Evolutionary conservation across 73 alveolate species (phyloP).

Genomic region (Blepharisma japonicum): DNA sequence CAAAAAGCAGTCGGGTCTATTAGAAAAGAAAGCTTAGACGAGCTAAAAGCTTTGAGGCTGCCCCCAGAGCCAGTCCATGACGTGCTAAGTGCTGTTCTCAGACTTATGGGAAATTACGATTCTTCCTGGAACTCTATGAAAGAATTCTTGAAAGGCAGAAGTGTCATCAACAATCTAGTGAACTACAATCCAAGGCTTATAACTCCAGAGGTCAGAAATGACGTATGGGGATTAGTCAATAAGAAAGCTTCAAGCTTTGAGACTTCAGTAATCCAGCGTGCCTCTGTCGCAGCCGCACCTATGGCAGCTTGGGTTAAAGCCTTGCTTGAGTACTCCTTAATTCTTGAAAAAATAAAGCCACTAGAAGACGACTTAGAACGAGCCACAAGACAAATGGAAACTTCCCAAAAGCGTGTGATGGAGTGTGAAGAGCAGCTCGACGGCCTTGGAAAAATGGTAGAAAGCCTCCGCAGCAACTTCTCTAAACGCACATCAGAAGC

Average conservation of each 20-base stretch:
- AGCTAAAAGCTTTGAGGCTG: conserved; percentile 82
- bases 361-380: conserved; percentile 86
- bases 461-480: conserved; percentile 78
- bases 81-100: conserved; percentile 90
- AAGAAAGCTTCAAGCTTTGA: conserved; percentile 77
- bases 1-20: conserved; percentile 85
- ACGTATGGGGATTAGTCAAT: conserved; percentile 69
- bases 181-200: conserved; percentile 91
- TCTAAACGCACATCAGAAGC: conserved; percentile 94
- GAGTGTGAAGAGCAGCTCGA: conserved; percentile 83
- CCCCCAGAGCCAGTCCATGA: conserved; percentile 97
- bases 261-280: conserved; percentile 66
- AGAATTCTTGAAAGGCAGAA: conserved; percentile 83
- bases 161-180: conserved; percentile 78
- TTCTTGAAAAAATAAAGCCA: conserved; percentile 94
- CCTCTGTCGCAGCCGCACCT: conserved; percentile 94
- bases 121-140: conserved; percentile 90
- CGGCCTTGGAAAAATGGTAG: conserved; percentile 79
- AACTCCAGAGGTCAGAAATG: conserved; percentile 71
- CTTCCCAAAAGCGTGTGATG: conserved; percentile 75
- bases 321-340: conserved; percentile 90
- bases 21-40: conserved; percentile 81
- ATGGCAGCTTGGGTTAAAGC: conserved; percentile 99
- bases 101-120: conserved; percentile 87
- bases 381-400: conserved; percentile 75